A percentile compares a stretch with the other conserved stretches of the same genome.
These are phyloP conservation scores for Microsporum canis DNA, from an alignment of 2,329 filamentous ascomycete species.

Conservation along the genomic window DNA sequence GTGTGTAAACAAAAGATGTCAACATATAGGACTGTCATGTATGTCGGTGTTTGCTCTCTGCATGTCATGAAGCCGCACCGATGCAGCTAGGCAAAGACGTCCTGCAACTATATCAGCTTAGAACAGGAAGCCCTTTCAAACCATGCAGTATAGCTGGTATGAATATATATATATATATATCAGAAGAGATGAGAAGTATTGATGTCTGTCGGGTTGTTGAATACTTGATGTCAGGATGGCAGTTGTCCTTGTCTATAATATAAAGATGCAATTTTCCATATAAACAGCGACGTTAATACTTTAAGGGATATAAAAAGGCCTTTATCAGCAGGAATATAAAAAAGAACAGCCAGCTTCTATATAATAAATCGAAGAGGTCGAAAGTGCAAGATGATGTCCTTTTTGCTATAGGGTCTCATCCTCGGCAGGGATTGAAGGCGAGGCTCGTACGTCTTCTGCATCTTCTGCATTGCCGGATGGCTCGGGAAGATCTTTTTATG, in stretches of 20 bases:
- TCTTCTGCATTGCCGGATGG: background rate
- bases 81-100: background rate
- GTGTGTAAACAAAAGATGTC: background rate
- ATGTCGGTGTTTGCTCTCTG: background rate
- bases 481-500: background rate
- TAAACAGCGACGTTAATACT: background rate
- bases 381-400: background rate
- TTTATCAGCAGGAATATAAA: background rate
- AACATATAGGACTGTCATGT: background rate
- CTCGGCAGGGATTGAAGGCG: background rate
- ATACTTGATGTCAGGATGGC: background rate
- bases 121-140: background rate
- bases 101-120: background rate
- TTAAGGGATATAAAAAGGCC: background rate
- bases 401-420: background rate
- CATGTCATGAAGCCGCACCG: background rate
- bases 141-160: background rate
- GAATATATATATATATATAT: background rate
- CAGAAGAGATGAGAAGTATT: background rate
- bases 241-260: background rate
- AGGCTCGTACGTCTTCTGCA: background rate
- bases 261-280: background rate
- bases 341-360: background rate
- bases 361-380: background rate
- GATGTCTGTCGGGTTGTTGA: background rate